Evolutionary conservation across 768 basidiomycete genomes (phyloP).

Genomic region (Auriscalpium orientale): DNA sequence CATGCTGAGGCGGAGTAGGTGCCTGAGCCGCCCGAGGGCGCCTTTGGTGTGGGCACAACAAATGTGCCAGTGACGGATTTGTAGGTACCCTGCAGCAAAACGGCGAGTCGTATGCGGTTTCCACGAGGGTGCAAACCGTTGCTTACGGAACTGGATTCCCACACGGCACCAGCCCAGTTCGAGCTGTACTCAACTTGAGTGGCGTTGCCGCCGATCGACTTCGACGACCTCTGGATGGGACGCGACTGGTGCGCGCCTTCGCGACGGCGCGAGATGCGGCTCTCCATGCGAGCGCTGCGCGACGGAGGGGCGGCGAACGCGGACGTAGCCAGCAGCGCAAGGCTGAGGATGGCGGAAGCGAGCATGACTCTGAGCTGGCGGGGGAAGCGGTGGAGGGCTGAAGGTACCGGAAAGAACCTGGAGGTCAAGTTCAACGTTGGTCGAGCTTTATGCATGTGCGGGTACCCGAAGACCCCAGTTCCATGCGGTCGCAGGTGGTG

Average conservation of each 20-base stretch:
- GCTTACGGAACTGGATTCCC: background rate
- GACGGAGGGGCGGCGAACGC: background rate
- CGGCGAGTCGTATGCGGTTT: background rate
- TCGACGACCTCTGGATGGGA: background rate
- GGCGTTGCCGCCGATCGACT: background rate
- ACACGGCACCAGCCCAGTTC: background rate
- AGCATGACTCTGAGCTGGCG: background rate
- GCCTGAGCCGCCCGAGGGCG: background rate
- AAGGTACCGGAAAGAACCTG: no score
- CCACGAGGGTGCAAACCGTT: background rate
- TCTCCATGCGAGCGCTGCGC: background rate
- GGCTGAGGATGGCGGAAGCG: background rate
- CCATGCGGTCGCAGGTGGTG: no score
- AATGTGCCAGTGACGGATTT: background rate
- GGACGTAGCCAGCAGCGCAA: background rate
- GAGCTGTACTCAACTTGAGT: background rate
- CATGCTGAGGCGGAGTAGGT: slow-evolving; percentile 21
- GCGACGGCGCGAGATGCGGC: background rate
- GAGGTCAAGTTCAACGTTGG: no score
- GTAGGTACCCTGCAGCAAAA: background rate
- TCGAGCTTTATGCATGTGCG: background rate
- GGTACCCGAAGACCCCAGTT: no score
- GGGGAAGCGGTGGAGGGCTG: no score
- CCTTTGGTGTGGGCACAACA: background rate
- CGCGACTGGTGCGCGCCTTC: background rate